Percentiles rank a stretch among this genome's conserved stretches.
These are phyloP conservation scores for Perilla frutescens DNA, from an alignment of 257 asterid genomes.

Conservation along the genomic window DNA sequence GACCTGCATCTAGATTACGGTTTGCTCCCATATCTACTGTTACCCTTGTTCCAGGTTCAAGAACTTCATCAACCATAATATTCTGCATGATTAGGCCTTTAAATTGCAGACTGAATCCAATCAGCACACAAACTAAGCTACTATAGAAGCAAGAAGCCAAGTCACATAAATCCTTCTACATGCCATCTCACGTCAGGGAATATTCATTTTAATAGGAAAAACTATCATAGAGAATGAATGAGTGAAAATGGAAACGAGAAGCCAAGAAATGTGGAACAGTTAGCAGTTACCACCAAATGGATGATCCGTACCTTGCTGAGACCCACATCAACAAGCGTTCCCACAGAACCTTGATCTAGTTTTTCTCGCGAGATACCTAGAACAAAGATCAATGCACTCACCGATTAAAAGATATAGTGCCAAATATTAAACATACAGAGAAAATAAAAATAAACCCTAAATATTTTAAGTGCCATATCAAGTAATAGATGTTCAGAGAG, in stretches of 20 bases:
- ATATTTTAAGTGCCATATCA: background rate
- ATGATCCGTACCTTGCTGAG: slow-evolving; percentile 70
- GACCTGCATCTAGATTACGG: slow-evolving; percentile 76
- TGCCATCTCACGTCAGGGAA: background rate
- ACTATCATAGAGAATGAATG: background rate
- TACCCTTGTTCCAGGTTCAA: slow-evolving; percentile 88
- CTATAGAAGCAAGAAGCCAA: background rate
- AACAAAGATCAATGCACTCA: slow-evolving; percentile 29
- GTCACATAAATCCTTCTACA: background rate
- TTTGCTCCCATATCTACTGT: slow-evolving; percentile 90
- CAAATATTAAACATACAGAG: slow-evolving; percentile 6
- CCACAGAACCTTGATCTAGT: slow-evolving; percentile 45
- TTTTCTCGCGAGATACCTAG: slow-evolving; percentile 74
- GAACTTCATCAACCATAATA: slow-evolving; percentile 64
- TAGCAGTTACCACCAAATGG: background rate
- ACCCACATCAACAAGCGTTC: slow-evolving; percentile 91
- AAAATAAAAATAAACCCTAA: background rate
- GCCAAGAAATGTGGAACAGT: background rate
- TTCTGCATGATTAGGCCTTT: slow-evolving; percentile 56
- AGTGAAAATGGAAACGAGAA: background rate
- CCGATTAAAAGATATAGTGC: slow-evolving; percentile 9
- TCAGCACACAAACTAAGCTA: slow-evolving; percentile 22
- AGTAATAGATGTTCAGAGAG: background rate
- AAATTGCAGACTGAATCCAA: slow-evolving; percentile 26
- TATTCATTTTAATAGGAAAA: background rate